Base-by-base conservation (phyloP, 2,329 filamentous ascomycete species). In the Incumbomyces delicatus region DNA sequence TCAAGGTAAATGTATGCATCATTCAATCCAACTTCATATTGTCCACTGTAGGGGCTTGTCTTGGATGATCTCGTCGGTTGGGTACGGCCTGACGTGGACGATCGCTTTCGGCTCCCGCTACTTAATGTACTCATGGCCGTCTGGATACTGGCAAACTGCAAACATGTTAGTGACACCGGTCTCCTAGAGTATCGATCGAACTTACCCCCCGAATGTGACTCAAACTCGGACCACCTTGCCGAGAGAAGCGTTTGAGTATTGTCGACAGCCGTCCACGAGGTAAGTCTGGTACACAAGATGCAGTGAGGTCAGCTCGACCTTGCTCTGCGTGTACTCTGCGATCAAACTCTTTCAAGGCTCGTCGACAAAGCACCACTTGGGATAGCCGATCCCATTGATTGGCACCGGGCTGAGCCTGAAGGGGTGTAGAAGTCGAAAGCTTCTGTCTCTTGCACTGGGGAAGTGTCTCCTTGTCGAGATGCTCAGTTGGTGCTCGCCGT, bases 21-120 rank as follows among this genome's bases (percentile, higher is more conserved):
- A 44, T 63, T 61, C 37, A 70, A 51, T 40, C 66, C 58, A 45
- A 64, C 60, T 44, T 66, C 57, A 54, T 69, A 69, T 45, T 51
- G 47, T 12, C 42, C 32, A 36, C 39, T 46, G 32, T 53, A 50
- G n/a, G 46, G 44, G 11, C 36, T 43, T 8, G 30, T 46, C 29
- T 49, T 49, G 16, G 31, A 35, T 30, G 46, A 44, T 29, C 17
- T 47, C 14, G 36, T 41, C 20, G 31, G 35, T 27, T 16, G 18
- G 8, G 22, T 4, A 22, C 8, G 14, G 36, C 17, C 34, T 34
- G 51, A 50, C 33, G 17, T n/a, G n/a, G n/a, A n/a, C n/a, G n/a
- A n/a, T n/a, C 47, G 52, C 31, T 52, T 49, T 16, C 36, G 46
- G 16, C 46, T 48, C n/a, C n/a, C n/a, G n/a, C n/a, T n/a, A n/a